Evolutionary conservation across 805 yeast genomes (phyloP).

Genomic region (Candida arabinofermentans): DNA sequence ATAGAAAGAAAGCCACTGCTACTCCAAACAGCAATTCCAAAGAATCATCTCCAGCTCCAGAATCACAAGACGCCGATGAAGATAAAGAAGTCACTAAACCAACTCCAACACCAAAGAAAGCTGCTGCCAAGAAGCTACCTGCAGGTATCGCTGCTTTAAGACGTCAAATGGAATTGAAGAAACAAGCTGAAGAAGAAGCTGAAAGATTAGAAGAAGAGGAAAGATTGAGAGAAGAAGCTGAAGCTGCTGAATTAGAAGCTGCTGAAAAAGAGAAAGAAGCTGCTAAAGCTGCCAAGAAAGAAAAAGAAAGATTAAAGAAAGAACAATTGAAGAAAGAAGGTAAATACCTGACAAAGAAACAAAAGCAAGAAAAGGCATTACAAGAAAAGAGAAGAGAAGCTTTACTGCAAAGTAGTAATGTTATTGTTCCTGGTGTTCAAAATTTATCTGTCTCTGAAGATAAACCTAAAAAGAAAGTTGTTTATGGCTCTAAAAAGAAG

Average conservation of each 20-base stretch:
- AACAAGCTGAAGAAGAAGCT: conserved; percentile 84
- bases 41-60: conserved; percentile 14
- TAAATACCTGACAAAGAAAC: conserved; percentile 87
- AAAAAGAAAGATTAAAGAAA: conserved; percentile 78
- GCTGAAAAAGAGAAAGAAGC: conserved; percentile 66
- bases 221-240: conserved; percentile 44
- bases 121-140: conserved; percentile 65
- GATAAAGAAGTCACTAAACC: conserved; percentile 37
- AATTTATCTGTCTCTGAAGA: conserved; percentile 15
- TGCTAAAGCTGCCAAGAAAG: conserved; percentile 67
- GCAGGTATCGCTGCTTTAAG: conserved; percentile 90
- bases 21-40: conserved; percentile 10
- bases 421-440: conserved; percentile 71
- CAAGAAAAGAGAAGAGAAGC: conserved; percentile 88
- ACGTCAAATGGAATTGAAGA: conserved; percentile 82
- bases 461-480: conserved; percentile 59
- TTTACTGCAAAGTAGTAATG: conserved; percentile 67
- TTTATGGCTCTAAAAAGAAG: conserved; percentile 71
- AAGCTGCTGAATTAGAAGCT: conserved; percentile 44
- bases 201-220: conserved; percentile 70
- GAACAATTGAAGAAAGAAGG: conserved; percentile 97
- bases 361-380: conserved; percentile 84
- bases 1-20: conserved; percentile 66
- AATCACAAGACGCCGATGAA: conserved; percentile 39
- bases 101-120: conserved; percentile 33